Evolutionary conservation across 2,329 filamentous ascomycete genomes (phyloP), one percentile per base, ranked within the genome.

Genomic region (Calonectria henricotiae): DNA sequence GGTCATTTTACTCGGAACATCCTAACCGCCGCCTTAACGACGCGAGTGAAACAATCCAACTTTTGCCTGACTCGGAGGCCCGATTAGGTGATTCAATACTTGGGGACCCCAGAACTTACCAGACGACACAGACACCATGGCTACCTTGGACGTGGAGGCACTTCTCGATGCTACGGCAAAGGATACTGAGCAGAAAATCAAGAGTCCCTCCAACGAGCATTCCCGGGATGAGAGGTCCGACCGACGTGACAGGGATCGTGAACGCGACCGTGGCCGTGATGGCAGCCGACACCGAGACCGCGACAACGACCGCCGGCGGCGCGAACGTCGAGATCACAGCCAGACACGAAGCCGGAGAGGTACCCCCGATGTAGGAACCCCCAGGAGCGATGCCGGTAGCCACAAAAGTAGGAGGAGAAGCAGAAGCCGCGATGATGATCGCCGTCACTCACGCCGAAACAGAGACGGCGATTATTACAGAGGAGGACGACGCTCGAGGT

Each of bases 131-230:
- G 74, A 70, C 75, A 83, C 74, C 72, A 88, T 88, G 86, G 82
- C 85, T 63, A 85, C 82, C 68, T 81, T 88, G 76, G 94, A 97
- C 80, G 94, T 98, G 78, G 95, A 98, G 87, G 94, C 94, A 75
- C 89, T 98, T 74, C 91, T 98, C 76, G 95, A 98, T 83, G 94
- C 93, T 62, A 94, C 93, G 73, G 94, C 93, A 63, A 91, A 91
- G 80, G 86, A 87, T 75, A 84, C 85, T 65, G 85, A 88, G 65
- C 85, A 86, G 78, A 85, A 86, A 70, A 80, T 77, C 71, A 84
- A 84, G 77, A 76, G 82, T 73, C 81, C 83, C 68, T 80, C 85
- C 75, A 89, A 90, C 73, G 85, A 86, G 74, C 89, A 91, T 77
- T 87, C 88, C 67, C 79, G 77, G 76, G 75, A 80, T 67, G 76